Percentiles rank a stretch among this genome's conserved stretches.
Evolutionary conservation across 2,329 filamentous ascomycete species (phyloP).

Genomic region (Myotisia sp.): DNA sequence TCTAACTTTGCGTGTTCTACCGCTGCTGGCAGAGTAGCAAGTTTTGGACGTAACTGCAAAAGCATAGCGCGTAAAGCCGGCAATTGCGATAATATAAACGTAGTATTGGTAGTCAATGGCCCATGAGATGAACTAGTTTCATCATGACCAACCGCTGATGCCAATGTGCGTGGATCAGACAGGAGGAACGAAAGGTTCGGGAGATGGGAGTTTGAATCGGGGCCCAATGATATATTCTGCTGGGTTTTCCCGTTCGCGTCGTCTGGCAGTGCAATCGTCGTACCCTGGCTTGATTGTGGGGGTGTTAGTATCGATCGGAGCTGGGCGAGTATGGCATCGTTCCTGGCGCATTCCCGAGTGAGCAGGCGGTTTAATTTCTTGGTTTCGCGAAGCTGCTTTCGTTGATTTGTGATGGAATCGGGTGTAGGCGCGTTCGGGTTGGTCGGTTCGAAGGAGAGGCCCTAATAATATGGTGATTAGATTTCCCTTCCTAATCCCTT

Average conservation of each 20-base stretch:
- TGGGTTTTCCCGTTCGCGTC: slow-evolving; percentile 4
- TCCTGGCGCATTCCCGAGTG: slow-evolving; percentile 54
- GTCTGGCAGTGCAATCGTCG: slow-evolving; percentile 10
- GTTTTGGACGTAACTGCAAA: slow-evolving; percentile 50
- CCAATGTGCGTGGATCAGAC: slow-evolving; percentile 32
- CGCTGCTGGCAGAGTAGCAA: slow-evolving; percentile 33
- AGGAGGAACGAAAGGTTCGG: slow-evolving; percentile 44
- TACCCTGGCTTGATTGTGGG: slow-evolving; percentile 5
- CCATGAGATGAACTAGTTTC: slow-evolving; percentile 23
- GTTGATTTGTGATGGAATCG: slow-evolving; percentile 56
- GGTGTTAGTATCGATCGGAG: slow-evolving; percentile 45
- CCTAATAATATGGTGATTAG: slow-evolving; percentile 16
- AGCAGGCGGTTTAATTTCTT: slow-evolving; percentile 58
- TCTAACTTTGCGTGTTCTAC: slow-evolving; percentile 27
- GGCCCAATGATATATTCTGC: too few relatives aligned
- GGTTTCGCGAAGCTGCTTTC: slow-evolving; percentile 64
- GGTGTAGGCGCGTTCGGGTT: slow-evolving; percentile 39
- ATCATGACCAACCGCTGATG: slow-evolving; percentile 32
- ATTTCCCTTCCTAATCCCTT: neutral
- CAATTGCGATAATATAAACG: slow-evolving; percentile 69
- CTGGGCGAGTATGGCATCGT: slow-evolving; percentile 54
- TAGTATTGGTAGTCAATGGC: slow-evolving; percentile 35
- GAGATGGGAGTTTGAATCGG: too few relatives aligned
- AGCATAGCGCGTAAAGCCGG: slow-evolving; percentile 62
- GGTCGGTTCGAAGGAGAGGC: slow-evolving; percentile 22